These are phyloP conservation scores for Posidonia oceanica DNA, from an alignment of 116 monocot species.

Conservation along the genomic window DNA sequence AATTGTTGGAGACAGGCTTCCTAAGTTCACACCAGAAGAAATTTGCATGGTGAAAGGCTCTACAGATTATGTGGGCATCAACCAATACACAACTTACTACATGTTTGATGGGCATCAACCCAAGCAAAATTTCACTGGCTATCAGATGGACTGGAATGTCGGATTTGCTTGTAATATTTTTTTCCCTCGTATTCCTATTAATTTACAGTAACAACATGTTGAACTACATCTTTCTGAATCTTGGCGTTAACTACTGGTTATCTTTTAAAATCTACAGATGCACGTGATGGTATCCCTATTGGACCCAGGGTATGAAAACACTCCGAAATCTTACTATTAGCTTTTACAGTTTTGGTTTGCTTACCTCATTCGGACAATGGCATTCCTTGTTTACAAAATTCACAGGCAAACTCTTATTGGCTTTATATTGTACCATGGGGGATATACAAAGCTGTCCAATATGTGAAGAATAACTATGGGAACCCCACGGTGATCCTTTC, in stretches of 20 bases:
- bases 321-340: too few species aligned
- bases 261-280: conserved; percentile 29
- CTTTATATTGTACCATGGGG: conserved; percentile 98
- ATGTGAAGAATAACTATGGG: conserved; percentile 63
- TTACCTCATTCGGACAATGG: background rate
- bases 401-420: conserved; percentile 83
- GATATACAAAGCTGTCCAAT: conserved; percentile 78
- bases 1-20: conserved; percentile 74
- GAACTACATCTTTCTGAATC: background rate
- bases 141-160: conserved; percentile 62
- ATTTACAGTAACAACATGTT: background rate
- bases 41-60: conserved; percentile 69
- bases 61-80: conserved; percentile 62
- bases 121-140: conserved; percentile 20
- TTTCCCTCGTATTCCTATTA: background rate
- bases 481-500: conserved; percentile 68
- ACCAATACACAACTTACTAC: conserved; percentile 86
- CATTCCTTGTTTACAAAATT: background rate
- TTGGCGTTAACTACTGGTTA: background rate
- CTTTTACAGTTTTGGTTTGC: background rate
- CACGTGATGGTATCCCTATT: conserved; percentile 66
- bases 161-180: conserved; percentile 56
- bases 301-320: conserved; percentile 49
- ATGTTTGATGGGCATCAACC: conserved; percentile 36
- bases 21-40: conserved; percentile 60